Base-by-base conservation (phyloP, 1,284 basidiomycete species). In the Fistulinella cinereoalba region DNA sequence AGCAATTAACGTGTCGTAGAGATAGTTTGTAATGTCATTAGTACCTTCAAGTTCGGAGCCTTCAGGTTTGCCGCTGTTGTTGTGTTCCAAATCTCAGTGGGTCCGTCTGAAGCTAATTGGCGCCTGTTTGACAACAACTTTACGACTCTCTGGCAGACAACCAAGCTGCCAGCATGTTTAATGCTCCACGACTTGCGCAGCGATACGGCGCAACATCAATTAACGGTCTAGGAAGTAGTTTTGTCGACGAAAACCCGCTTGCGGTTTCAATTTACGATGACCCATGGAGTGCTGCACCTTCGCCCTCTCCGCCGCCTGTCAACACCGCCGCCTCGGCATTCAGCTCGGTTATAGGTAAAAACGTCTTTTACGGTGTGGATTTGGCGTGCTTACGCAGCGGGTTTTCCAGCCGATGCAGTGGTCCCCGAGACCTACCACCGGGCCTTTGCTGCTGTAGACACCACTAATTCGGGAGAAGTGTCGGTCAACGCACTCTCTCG, bases 241-340 rank as follows among this genome's bases (percentile, higher is more conserved):
- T 83, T 61, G 82, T 87, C 25, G 81, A 83, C 52, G 83, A 87
- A 54, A 80, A 90, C 58, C 89, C 88, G 2, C 75, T 92, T 18
- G 77, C 84, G 6, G 75, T 69, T 56, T 90, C 88, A 4, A 80
- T 81, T 11, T 90, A 89, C 62, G 89, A 80, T 55, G 92, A 95
- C 70, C 92, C 92, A 16, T 95, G 92, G 92, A 89, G 85, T 59
- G 74, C 86, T 47, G 76, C 80, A 8, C 90, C 90, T 3, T 85
- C 82, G 49, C 90, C 90, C 18, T 79, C 84, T 23, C 79, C 83
- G 19, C 84, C 86, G 16, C 75, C 83, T 23, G 59, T 66, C 44
- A 71, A 74, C 44, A 62, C 69, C 28, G 58, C 71, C 40, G 61
- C 76, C 29, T 75, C 81, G 33, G 69, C 78, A 23, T 83, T 88